Percentiles rank a stretch among this genome's conserved stretches.
Evolutionary conservation across 768 basidiomycete species (phyloP).

Genomic region (Suillus discolor): DNA sequence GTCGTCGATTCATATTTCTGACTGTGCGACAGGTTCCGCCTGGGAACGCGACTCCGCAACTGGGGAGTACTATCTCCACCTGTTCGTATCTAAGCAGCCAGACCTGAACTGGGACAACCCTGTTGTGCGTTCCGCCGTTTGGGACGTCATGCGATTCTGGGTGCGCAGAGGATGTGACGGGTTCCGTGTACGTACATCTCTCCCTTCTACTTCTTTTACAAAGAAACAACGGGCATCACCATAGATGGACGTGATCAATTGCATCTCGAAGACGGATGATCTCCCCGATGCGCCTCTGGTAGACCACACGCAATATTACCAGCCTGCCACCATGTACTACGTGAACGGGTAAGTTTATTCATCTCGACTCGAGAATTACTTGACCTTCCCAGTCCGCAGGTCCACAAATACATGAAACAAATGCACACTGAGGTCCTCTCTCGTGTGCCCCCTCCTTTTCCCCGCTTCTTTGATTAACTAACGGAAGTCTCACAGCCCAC

Average conservation of each 20-base stretch:
- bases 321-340: slow-evolving; percentile 53
- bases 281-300: slow-evolving; percentile 68
- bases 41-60: slow-evolving; percentile 72
- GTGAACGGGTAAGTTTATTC: slow-evolving; percentile 55
- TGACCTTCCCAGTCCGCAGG: slow-evolving; percentile 48
- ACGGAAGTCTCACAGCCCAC: slow-evolving; percentile 40
- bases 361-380: slow-evolving; percentile 5
- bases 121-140: slow-evolving; percentile 57
- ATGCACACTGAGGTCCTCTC: slow-evolving; percentile 65
- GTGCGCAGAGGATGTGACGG: slow-evolving; percentile 75
- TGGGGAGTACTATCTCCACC: slow-evolving; percentile 72
- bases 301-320: slow-evolving; percentile 51
- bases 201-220: not conserved
- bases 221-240: slow-evolving; percentile 3
- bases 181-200: slow-evolving; percentile 55
- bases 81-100: slow-evolving; percentile 68
- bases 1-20: not conserved
- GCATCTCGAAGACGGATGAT: slow-evolving; percentile 62
- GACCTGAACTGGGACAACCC: slow-evolving; percentile 81
- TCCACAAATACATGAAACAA: slow-evolving; percentile 69
- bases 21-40: slow-evolving; percentile 49
- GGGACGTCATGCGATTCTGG: slow-evolving; percentile 73
- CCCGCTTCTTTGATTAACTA: not conserved
- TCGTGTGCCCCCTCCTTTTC: slow-evolving; percentile 34
- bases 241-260: slow-evolving; percentile 73